These are phyloP conservation scores for Senna siamea DNA, from an alignment of 306 rosid species.

Conservation along the genomic window DNA sequence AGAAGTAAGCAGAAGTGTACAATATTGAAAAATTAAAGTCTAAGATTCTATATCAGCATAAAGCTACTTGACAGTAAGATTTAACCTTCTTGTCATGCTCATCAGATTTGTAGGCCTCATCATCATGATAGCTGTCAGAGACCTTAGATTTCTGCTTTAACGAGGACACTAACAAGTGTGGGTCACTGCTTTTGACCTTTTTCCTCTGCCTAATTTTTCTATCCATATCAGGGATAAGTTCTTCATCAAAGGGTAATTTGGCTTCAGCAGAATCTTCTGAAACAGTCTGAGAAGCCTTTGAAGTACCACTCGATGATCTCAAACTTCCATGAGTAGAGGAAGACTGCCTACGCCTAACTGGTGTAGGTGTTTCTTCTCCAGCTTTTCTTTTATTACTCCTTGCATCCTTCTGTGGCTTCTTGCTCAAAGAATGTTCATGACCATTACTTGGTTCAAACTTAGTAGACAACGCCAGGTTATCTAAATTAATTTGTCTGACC, in stretches of 20 bases:
- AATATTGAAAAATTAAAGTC: conserved; percentile 23
- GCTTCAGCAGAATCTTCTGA: conserved; percentile 47
- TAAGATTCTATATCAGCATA: conserved; percentile 22
- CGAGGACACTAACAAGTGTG: conserved; percentile 50
- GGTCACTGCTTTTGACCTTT: conserved; percentile 47
- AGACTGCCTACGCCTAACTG: conserved; percentile 70
- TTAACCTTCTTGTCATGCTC: conserved; percentile 59
- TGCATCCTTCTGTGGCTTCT: conserved; percentile 52
- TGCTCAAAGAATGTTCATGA: conserved; percentile 58
- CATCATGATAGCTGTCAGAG: conserved; percentile 43
- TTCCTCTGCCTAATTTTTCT: conserved; percentile 50
- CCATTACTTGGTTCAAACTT: conserved; percentile 86
- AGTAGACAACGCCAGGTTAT: conserved; percentile 61
- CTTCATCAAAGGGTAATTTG: conserved; percentile 40
- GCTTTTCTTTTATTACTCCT: conserved; percentile 63
- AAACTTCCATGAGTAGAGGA: conserved; percentile 50
- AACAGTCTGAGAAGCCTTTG: conserved; percentile 53
- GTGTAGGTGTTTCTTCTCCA: conserved; percentile 54
- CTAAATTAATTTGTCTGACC: conserved; percentile 92
- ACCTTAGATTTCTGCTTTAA: conserved; percentile 57
- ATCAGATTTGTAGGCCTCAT: conserved; percentile 55
- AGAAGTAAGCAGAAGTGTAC: conserved; percentile 35
- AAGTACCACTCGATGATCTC: conserved; percentile 50
- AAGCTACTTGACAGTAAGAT: conserved; percentile 35
- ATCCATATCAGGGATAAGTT: conserved; percentile 44